Base-by-base conservation (phyloP, 371 early-diverging fungal species). In the Syncephalastrum sp. region DNA sequence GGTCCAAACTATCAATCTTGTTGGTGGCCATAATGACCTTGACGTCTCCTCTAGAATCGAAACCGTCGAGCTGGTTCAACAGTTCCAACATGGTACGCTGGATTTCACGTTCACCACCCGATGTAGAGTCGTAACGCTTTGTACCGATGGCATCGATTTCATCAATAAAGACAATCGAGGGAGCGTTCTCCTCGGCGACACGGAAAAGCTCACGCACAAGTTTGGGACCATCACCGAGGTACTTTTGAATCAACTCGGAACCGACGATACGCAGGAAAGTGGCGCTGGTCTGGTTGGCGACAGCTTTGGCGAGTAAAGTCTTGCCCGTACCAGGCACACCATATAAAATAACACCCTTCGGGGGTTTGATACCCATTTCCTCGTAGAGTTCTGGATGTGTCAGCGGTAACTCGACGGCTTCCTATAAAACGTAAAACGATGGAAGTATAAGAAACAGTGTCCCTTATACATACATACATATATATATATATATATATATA, bases 21-120 rank as follows among this genome's bases (percentile, higher is more conserved):
- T 99, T 99, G 15, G 99, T 99, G 6, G 99, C 99, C 99, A 99
- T 99, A 58, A 99, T 98, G 3, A 99, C 97, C 78, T 99, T 99
- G 60, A 99, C 98, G 75, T 99, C 99, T 45, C 97, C 96, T 58
- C 97, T 85, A n/a, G 96, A 95, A 68, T 99, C 99, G 81, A 99
- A 99, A 42, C 99, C 99, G 70, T 99, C 99, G 47, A 99, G 84
- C 72, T 99, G 99, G 79, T 99, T 99, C 60, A 99, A 77, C 24
- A 99, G 86, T 79, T 99, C 99, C 69, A 99, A 79, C 99, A 99
- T 99, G n/a, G 99, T 99, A 61, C 99, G 88, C 74, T 99, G 99
- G 59, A 99, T 97, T 81, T 99, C 99, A 54, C 95, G 87, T 69
- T 96, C 96, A 64, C 99, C 99, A 38, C 97, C 97, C 3, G 97